A percentile compares a stretch with the other conserved stretches of the same genome.
Evolutionary conservation across 179 eudicot genomes (phyloP).

Genomic region (Spergularia azorica): DNA sequence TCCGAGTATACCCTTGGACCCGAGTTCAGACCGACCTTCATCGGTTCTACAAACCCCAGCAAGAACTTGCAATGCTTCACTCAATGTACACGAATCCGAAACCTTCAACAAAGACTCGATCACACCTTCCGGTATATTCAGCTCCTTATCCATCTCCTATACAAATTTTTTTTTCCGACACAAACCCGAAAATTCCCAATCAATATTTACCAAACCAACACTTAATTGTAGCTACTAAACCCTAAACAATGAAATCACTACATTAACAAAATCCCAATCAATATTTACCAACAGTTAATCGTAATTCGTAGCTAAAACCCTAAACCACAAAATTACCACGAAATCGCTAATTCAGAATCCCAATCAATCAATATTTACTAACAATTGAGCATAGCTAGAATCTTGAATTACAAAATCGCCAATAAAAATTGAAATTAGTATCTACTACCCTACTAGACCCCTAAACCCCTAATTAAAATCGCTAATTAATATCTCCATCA

Average conservation of each 20-base stretch:
- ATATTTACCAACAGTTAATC: no score
- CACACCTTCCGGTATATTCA: conserved; percentile 38
- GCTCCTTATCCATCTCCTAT: conserved; percentile 36
- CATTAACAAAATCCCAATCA: no score
- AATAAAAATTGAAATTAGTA: no score
- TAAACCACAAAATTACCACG: no score
- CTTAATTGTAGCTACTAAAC: no score
- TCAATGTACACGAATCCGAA: conserved; percentile 44
- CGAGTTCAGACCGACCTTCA: conserved; percentile 63
- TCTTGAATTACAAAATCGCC: background rate
- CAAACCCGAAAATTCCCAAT: background rate
- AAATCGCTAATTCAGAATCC: no score
- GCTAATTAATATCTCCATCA: background rate
- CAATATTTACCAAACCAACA: no score
- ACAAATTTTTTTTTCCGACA: background rate
- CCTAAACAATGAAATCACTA: no score
- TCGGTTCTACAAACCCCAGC: conserved; percentile 46
- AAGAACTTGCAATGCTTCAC: conserved; percentile 49
- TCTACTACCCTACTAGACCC: no score
- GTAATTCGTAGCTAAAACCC: no score
- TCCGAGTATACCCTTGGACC: conserved; percentile 43
- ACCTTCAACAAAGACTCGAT: conserved; percentile 41
- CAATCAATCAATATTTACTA: background rate
- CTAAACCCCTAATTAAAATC: background rate
- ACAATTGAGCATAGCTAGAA: background rate